phyloP scores from a whole-genome alignment of 2,329 filamentous ascomycete species.

The Arthrocladium fulminans region DNA sequence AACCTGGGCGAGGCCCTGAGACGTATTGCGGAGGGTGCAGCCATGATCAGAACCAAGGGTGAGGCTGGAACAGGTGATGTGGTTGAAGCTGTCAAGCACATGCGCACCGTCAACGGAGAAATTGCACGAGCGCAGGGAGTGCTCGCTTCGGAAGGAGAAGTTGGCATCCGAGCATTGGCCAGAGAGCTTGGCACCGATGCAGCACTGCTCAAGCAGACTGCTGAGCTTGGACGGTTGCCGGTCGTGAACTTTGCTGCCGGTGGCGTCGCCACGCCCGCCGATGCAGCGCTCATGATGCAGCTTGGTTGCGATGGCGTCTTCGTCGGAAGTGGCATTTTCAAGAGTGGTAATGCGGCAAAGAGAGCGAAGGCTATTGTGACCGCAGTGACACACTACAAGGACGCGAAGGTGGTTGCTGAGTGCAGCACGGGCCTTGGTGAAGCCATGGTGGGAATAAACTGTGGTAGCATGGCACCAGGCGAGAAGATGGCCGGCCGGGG shows the following conservation, averaged over 20 bases:
- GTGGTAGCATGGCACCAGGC: constrained; percentile 62
- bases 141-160: constrained; percentile 44
- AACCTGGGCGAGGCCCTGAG: constrained; percentile 89
- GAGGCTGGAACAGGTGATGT: constrained; percentile 97
- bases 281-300: constrained; percentile 98
- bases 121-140: constrained; percentile 63
- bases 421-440: constrained; percentile 85
- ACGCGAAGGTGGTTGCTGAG: constrained; percentile 76
- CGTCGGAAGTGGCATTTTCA: constrained; percentile 95
- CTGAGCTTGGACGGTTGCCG: constrained; percentile 75
- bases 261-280: constrained; percentile 97
- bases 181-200: constrained; percentile 73
- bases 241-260: constrained; percentile 98
- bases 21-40: constrained; percentile 83
- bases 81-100: constrained; percentile 91
- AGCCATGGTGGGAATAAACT: constrained; percentile 95
- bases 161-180: constrained; percentile 68
- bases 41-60: constrained; percentile 98
- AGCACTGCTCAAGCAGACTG: constrained; percentile 73
- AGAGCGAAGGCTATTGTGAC: constrained; percentile 90
- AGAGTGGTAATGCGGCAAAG: constrained; percentile 82
- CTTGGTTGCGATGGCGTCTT: constrained; percentile 96
- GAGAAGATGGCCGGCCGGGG: constrained; percentile 80
- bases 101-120: constrained; percentile 78
- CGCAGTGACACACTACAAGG: constrained; percentile 82